These are phyloP conservation scores for Tulasnella sp. DNA, from an alignment of 768 basidiomycete species.

Conservation along the genomic window DNA sequence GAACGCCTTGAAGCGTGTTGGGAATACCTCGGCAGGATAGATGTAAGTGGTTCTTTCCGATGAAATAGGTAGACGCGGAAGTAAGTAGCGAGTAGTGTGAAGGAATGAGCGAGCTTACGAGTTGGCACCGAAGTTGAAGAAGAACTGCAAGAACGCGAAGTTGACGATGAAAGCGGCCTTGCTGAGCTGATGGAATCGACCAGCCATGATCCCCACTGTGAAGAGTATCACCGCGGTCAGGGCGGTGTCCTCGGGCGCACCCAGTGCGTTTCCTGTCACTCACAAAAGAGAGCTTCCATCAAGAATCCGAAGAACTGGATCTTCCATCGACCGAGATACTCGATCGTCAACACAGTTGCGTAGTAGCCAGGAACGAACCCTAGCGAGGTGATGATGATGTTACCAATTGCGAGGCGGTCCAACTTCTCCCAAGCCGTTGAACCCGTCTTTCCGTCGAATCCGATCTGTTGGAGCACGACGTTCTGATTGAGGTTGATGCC, in stretches of 20 bases:
- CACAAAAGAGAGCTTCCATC: conserved; percentile 52
- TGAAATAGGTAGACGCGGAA: too few species aligned
- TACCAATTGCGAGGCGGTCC: conserved; percentile 55
- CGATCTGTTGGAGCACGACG: conserved; percentile 61
- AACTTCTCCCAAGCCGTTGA: conserved; percentile 54
- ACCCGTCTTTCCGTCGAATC: too few species aligned
- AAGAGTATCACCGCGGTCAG: not conserved
- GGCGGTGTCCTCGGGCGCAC: not conserved
- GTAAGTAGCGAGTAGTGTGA: too few species aligned
- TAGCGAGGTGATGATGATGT: conserved; percentile 58
- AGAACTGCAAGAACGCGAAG: conserved; percentile 61
- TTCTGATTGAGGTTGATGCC: conserved; percentile 51
- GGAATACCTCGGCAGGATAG: too few species aligned
- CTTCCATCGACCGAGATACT: conserved; percentile 59
- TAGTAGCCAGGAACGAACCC: conserved; percentile 76
- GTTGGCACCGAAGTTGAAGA: conserved; percentile 76
- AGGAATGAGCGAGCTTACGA: conserved; percentile 56
- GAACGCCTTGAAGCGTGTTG: too few species aligned
- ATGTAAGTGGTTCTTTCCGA: too few species aligned
- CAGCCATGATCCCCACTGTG: conserved; percentile 59
- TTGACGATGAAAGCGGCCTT: conserved; percentile 54
- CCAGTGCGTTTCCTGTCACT: conserved; percentile 14
- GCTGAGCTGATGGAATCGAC: conserved; percentile 43
- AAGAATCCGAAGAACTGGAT: conserved; percentile 72
- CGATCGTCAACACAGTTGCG: conserved; percentile 53